These are phyloP conservation scores for Botrytis paeoniae DNA, from an alignment of 2,329 filamentous ascomycete species.

Conservation along the genomic window DNA sequence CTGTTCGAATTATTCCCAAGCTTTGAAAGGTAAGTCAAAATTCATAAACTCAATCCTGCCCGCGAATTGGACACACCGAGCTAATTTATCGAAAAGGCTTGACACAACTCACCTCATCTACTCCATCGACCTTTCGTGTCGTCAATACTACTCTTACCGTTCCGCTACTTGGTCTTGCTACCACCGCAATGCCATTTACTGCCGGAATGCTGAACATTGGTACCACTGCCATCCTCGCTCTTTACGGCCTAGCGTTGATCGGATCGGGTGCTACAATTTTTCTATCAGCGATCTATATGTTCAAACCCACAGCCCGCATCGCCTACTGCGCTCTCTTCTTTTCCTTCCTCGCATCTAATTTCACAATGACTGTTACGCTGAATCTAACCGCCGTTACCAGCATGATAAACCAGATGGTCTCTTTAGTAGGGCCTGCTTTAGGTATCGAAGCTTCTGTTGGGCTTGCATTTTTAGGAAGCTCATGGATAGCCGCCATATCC, in stretches of 20 bases:
- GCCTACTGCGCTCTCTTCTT: conserved; percentile 9
- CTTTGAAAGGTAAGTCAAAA: neutral
- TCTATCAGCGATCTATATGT: neutral
- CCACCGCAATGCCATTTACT: neutral
- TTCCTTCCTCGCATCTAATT: neutral
- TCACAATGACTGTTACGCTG: neutral
- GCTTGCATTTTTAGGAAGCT: neutral
- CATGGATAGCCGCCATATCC: neutral
- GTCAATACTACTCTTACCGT: neutral
- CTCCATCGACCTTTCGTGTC: neutral
- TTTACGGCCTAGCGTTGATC: neutral
- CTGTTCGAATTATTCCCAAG: neutral
- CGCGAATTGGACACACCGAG: neutral
- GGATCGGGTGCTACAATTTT: neutral
- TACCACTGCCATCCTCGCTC: neutral
- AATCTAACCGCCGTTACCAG: neutral
- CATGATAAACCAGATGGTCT: neutral
- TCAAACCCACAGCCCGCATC: neutral
- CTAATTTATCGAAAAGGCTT: neutral
- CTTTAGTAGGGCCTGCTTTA: neutral
- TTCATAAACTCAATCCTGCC: neutral
- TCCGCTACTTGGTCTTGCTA: neutral
- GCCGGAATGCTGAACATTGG: neutral
- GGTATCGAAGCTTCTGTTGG: neutral
- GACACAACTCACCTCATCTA: neutral